Evolutionary conservation across 257 asterid species (phyloP).

Genomic region (Ballota nigra): DNA sequence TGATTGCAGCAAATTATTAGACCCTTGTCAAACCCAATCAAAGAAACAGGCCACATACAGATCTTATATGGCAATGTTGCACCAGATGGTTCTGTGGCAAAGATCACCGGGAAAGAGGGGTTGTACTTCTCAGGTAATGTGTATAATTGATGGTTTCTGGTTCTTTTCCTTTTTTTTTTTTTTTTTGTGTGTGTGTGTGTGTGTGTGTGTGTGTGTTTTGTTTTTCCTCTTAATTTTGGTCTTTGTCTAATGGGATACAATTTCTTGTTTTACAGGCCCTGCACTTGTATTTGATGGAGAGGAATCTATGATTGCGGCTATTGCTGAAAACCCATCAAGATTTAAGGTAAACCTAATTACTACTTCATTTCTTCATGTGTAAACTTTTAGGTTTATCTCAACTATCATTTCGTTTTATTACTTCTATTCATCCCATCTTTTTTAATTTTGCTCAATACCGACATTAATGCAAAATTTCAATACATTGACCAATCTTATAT

Average conservation of each 20-base stretch:
- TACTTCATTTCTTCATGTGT: neutral
- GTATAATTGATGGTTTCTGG: neutral
- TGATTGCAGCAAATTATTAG: conserved; percentile 81
- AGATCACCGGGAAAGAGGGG: conserved; percentile 98
- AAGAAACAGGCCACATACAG: conserved; percentile 90
- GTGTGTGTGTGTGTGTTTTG: neutral
- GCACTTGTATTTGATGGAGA: conserved; percentile 98
- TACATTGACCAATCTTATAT: neutral
- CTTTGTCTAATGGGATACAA: neutral
- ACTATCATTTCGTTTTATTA: neutral
- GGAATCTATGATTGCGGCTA: conserved; percentile 86
- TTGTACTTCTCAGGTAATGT: conserved; percentile 74
- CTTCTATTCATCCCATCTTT: neutral
- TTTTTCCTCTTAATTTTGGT: neutral
- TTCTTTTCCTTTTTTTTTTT: neutral
- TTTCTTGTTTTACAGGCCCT: conserved; percentile 51
- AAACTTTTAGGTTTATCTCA: neutral
- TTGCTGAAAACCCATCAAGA: conserved; percentile 67
- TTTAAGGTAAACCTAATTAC: conserved; percentile 58
- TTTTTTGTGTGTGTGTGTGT: too few relatives aligned
- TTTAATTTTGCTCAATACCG: neutral
- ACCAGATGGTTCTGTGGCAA: conserved; percentile 97
- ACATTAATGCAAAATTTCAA: neutral
- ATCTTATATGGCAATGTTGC: conserved; percentile 91
- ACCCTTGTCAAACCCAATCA: conserved; percentile 84